phyloP scores from a whole-genome alignment of 1,284 basidiomycete genomes.

The Pisolithus thermaeus region DNA sequence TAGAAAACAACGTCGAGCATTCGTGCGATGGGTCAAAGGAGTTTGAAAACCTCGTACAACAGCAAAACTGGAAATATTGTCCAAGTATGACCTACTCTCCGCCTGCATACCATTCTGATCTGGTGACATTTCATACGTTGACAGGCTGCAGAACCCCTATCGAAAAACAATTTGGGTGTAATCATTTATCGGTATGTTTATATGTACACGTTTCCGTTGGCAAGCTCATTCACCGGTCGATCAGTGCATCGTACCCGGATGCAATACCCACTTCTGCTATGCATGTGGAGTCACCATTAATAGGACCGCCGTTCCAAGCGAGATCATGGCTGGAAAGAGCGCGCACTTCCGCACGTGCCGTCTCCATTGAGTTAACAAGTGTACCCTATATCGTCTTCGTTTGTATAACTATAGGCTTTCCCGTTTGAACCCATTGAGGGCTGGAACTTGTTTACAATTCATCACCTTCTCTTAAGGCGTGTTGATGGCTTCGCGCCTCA shows the following conservation, averaged over 20 bases:
- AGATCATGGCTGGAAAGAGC: conserved; percentile 38
- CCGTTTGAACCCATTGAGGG: too few relatives aligned
- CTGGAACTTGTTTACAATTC: too few relatives aligned
- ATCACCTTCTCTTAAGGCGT: neutral
- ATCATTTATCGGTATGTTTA: conserved; percentile 55
- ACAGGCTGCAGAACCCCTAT: conserved; percentile 46
- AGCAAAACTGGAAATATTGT: conserved; percentile 52
- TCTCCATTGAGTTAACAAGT: conserved; percentile 21
- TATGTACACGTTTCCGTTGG: neutral
- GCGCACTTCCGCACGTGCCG: conserved; percentile 42
- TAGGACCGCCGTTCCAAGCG: conserved; percentile 37
- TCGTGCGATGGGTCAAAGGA: conserved; percentile 54
- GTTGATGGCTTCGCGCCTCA: neutral
- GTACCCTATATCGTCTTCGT: neutral
- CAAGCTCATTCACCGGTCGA: neutral
- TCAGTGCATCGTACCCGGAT: conserved; percentile 52
- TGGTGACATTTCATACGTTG: too few relatives aligned
- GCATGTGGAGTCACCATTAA: conserved; percentile 47
- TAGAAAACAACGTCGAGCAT: conserved; percentile 36
- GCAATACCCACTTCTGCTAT: conserved; percentile 63
- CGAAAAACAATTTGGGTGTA: conserved; percentile 53
- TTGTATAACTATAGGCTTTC: too few relatives aligned
- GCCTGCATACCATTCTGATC: too few relatives aligned
- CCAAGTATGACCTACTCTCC: conserved; percentile 36
- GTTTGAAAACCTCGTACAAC: conserved; percentile 45